Evolutionary conservation across 192 early-diverging fungal genomes (phyloP).

Genomic region (Mortierella antarctica): DNA sequence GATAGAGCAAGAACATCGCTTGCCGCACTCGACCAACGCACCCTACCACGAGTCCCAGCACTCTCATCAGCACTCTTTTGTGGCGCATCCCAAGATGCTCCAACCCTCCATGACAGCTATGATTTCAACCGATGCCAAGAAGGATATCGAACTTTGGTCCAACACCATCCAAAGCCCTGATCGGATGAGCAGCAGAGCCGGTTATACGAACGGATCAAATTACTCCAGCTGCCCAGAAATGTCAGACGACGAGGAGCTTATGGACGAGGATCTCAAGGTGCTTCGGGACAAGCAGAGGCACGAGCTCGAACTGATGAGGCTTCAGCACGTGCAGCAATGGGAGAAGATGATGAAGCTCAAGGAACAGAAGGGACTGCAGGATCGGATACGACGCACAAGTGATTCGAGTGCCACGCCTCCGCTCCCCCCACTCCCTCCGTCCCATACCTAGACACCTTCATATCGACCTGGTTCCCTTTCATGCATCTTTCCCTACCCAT

Average conservation of each 20-base stretch:
- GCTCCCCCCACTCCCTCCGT: neutral
- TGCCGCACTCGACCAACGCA: constrained; percentile 11
- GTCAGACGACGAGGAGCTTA: constrained; percentile 43
- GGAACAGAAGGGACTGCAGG: constrained; percentile 36
- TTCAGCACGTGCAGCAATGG: constrained; percentile 44
- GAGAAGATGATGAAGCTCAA: constrained; percentile 52
- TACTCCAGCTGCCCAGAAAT: constrained; percentile 47
- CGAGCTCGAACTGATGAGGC: constrained; percentile 43
- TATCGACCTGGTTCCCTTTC: neutral
- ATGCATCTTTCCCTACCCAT: no score
- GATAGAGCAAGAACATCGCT: constrained; percentile 4
- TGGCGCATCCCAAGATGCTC: neutral
- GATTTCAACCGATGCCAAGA: constrained; percentile 25
- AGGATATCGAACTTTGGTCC: constrained; percentile 19
- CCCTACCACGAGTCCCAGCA: constrained; percentile 4
- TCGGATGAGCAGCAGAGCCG: constrained; percentile 1
- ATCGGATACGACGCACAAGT: constrained; percentile 37
- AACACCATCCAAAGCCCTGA: constrained; percentile 5
- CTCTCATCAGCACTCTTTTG: constrained; percentile 10
- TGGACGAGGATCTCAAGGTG: constrained; percentile 47
- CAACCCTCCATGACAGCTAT: neutral
- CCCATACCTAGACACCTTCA: neutral
- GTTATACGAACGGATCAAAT: constrained; percentile 40
- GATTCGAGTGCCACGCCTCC: constrained; percentile 15
- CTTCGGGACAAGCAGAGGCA: constrained; percentile 34